Evolutionary conservation across 345 rosid genomes (phyloP).

Genomic region (Bretschneidera sinensis): DNA sequence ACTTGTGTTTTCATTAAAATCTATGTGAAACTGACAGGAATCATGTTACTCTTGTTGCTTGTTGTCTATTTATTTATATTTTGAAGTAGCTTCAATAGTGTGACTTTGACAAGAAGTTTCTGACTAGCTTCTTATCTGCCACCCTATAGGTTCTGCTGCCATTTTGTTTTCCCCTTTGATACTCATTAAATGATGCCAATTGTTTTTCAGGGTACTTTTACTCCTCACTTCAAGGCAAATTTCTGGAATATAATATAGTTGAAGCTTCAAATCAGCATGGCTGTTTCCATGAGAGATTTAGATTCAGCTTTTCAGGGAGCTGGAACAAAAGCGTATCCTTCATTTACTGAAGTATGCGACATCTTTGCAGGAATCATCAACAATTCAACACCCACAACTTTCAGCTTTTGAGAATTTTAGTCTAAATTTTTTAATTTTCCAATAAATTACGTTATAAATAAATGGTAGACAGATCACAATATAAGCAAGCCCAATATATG

Average conservation of each 20-base stretch:
- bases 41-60: background rate
- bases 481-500: background rate
- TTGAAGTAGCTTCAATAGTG: background rate
- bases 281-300: slow-evolving; percentile 97
- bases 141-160: background rate
- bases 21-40: background rate
- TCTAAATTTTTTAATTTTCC: background rate
- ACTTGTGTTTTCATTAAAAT: no score
- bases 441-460: background rate
- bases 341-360: slow-evolving; percentile 7
- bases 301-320: slow-evolving; percentile 98
- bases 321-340: slow-evolving; percentile 99
- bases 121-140: background rate
- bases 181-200: slow-evolving; percentile 16
- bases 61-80: background rate
- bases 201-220: slow-evolving; percentile 26
- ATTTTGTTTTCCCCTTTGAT: slow-evolving; percentile 6
- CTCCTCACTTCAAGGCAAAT: slow-evolving; percentile 21
- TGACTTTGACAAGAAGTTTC: background rate
- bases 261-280: slow-evolving; percentile 46
- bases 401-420: background rate
- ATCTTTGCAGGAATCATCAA: slow-evolving; percentile 5
- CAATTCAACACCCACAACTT: background rate
- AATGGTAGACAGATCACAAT: background rate
- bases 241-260: slow-evolving; percentile 27